These are phyloP conservation scores for Stemphylium beticola DNA, from an alignment of 2,329 filamentous ascomycete species.

Conservation along the genomic window DNA sequence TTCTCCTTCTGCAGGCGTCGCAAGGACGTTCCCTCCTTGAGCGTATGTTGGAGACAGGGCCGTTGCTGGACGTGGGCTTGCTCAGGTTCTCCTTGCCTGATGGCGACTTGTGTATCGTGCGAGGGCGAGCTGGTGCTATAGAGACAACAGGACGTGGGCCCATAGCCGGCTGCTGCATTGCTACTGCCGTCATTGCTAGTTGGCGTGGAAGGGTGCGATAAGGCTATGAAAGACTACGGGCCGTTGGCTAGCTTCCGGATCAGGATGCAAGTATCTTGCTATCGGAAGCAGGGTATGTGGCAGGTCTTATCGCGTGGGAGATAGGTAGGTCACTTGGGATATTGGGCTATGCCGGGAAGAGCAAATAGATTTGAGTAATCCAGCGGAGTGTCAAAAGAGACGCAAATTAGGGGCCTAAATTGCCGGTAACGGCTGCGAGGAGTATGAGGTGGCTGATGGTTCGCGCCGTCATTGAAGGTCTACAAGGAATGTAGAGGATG, in stretches of 20 bases:
- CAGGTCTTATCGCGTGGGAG: conserved; percentile 49
- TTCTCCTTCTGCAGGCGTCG: conserved; percentile 75
- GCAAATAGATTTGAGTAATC: conserved; percentile 31
- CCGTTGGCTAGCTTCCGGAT: conserved; percentile 40
- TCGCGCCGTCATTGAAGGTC: conserved; percentile 52
- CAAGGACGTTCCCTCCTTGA: conserved; percentile 52
- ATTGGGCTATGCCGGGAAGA: conserved; percentile 33
- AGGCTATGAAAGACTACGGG: conserved; percentile 37
- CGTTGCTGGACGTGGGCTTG: conserved; percentile 46
- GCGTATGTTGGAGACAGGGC: conserved; percentile 47
- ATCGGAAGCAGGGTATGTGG: conserved; percentile 23
- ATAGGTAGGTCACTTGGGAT: conserved; percentile 14
- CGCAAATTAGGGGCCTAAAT: conserved; percentile 41
- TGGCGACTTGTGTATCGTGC: conserved; percentile 49
- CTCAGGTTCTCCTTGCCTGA: conserved; percentile 53
- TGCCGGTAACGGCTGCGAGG: conserved; percentile 49
- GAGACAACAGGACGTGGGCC: conserved; percentile 51
- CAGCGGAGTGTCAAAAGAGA: conserved; percentile 13
- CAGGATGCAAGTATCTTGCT: conserved; percentile 22
- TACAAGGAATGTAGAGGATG: conserved; percentile 17
- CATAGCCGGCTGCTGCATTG: conserved; percentile 40
- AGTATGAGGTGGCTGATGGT: conserved; percentile 52
- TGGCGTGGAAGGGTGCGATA: conserved; percentile 27
- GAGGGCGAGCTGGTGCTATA: conserved; percentile 54
- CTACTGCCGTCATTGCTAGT: conserved; percentile 54